Conservation (phyloP, 352 stramenopile species). For the Phytophthora podocarpi region DNA sequence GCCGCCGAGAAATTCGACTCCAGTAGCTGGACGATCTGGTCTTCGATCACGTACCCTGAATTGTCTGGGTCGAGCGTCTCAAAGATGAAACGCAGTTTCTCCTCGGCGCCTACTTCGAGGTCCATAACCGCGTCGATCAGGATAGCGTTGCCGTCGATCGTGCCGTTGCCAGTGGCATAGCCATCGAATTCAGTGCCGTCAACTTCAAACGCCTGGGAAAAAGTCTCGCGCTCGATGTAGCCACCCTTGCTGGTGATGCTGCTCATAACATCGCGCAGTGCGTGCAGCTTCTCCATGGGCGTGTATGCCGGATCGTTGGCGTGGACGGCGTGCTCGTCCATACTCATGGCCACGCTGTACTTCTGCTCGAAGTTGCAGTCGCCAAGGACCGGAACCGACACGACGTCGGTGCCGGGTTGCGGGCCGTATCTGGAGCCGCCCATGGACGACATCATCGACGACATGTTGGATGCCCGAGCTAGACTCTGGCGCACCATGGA, state of each 20-base stretch:
- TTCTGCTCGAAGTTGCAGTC: slow-evolving; percentile 74
- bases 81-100: slow-evolving; percentile 87
- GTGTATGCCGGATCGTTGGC: slow-evolving; percentile 33
- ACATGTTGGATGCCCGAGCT: slow-evolving; percentile 50
- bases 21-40: slow-evolving; percentile 70
- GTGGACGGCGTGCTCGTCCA: slow-evolving; percentile 42
- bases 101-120: slow-evolving; percentile 69
- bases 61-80: slow-evolving; percentile 73
- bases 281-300: slow-evolving; percentile 66
- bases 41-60: slow-evolving; percentile 55
- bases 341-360: slow-evolving; percentile 68
- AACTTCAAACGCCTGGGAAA: slow-evolving; percentile 79
- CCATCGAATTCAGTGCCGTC: slow-evolving; percentile 56
- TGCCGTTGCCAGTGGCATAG: slow-evolving; percentile 54
- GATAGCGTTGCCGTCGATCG: slow-evolving; percentile 78
- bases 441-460: slow-evolving; percentile 42
- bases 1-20: slow-evolving; percentile 76
- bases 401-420: slow-evolving; percentile 52
- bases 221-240: slow-evolving; percentile 75
- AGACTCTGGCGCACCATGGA: slow-evolving; percentile 65
- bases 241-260: slow-evolving; percentile 66
- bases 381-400: slow-evolving; percentile 69
- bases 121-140: slow-evolving; percentile 85
- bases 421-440: slow-evolving; percentile 53
- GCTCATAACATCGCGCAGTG: slow-evolving; percentile 77